phyloP scores from a whole-genome alignment of 1,139 yeast genomes.

The Pichia kudriavzevii region DNA sequence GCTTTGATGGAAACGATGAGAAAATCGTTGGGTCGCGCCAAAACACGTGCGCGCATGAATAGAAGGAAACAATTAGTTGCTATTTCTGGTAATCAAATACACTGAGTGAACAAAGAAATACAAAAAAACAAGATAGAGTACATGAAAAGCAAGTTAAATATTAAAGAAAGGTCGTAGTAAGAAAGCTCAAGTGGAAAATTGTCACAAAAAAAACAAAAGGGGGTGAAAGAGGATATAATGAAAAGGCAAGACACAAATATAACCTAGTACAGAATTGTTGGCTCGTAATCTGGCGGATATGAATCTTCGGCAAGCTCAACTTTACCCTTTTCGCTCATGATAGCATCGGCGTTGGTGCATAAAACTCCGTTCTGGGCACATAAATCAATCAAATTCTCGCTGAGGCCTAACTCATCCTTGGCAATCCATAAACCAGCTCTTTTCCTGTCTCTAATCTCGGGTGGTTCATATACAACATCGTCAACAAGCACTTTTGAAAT shows the following conservation, averaged over 20 bases:
- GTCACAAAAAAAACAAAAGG: constrained; percentile 4
- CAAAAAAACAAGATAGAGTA: neutral
- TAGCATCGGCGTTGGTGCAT: constrained; percentile 62
- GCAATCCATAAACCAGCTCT: constrained; percentile 86
- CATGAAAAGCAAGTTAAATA: neutral
- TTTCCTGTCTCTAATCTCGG: constrained; percentile 51
- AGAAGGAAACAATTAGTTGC: no score
- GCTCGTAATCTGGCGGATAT: constrained; percentile 37
- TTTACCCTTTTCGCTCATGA: constrained; percentile 52
- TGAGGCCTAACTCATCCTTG: constrained; percentile 74
- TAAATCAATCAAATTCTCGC: constrained; percentile 48
- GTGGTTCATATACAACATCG: constrained; percentile 53
- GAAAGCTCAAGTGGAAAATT: constrained; percentile 5
- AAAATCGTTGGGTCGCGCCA: no score
- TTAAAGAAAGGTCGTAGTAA: no score
- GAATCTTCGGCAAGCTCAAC: constrained; percentile 50
- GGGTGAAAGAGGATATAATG: constrained; percentile 5
- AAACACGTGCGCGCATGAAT: no score
- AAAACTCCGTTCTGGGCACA: constrained; percentile 38
- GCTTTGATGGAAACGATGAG: no score
- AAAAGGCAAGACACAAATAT: neutral
- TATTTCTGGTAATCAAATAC: no score
- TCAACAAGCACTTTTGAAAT: constrained; percentile 19
- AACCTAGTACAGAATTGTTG: constrained; percentile 9
- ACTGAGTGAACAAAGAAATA: no score